Evolutionary conservation across 2,329 filamentous ascomycete genomes (phyloP).

Genomic region (Microdochium nivale): DNA sequence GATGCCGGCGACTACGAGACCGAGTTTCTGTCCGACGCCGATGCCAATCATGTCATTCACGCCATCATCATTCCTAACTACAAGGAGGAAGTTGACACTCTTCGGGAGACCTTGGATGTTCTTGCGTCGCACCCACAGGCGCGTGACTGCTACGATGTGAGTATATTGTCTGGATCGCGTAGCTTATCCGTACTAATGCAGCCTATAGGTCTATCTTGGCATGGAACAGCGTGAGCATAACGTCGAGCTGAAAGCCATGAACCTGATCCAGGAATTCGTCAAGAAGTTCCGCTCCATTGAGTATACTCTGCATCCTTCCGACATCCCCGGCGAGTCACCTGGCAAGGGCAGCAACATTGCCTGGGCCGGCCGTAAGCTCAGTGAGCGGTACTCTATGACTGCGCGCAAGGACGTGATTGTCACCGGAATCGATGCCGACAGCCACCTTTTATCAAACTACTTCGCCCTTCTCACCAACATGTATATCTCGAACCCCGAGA

Average conservation of each 20-base stretch:
- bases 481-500: slow-evolving; percentile 51
- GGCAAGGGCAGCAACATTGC: slow-evolving; percentile 69
- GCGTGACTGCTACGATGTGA: slow-evolving; percentile 57
- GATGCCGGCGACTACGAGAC: slow-evolving; percentile 42
- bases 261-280: slow-evolving; percentile 52
- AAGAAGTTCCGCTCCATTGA: slow-evolving; percentile 59
- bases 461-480: slow-evolving; percentile 56
- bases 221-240: slow-evolving; percentile 63
- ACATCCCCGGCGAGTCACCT: slow-evolving; percentile 58
- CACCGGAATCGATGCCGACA: slow-evolving; percentile 67
- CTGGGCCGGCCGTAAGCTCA: slow-evolving; percentile 60
- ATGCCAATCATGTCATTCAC: slow-evolving; percentile 45
- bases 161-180: slow-evolving; percentile 21
- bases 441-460: slow-evolving; percentile 60
- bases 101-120: slow-evolving; percentile 61
- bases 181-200: not conserved
- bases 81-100: slow-evolving; percentile 61
- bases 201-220: slow-evolving; percentile 54
- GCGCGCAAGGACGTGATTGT: slow-evolving; percentile 54
- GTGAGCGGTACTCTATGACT: slow-evolving; percentile 46
- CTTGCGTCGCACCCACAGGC: slow-evolving; percentile 59
- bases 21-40: slow-evolving; percentile 35
- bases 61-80: slow-evolving; percentile 67
- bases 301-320: slow-evolving; percentile 57
- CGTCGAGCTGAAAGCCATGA: slow-evolving; percentile 51